Percentiles rank a stretch among this genome's conserved stretches.
phyloP scores from a whole-genome alignment of 495 filamentous ascomycete genomes.

The Lophiotrema nucula region DNA sequence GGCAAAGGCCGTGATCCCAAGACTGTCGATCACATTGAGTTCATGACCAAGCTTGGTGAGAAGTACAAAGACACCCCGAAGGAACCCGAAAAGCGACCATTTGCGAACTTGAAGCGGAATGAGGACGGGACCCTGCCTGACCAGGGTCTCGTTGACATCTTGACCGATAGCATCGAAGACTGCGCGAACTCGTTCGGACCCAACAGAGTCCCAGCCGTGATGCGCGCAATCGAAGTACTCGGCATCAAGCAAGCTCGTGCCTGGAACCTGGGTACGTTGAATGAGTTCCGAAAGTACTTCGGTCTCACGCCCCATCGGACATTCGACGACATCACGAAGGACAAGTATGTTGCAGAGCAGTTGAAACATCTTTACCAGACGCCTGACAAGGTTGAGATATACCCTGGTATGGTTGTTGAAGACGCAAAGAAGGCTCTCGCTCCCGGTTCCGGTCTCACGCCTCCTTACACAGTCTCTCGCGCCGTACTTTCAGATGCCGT shows the following conservation, averaged over 20 bases:
- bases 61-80: conserved; percentile 36
- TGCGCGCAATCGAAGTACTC: conserved; percentile 76
- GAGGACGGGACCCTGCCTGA: conserved; percentile 60
- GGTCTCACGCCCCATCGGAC: conserved; percentile 68
- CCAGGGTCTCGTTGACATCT: conserved; percentile 60
- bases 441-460: conserved; percentile 77
- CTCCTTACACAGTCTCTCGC: conserved; percentile 78
- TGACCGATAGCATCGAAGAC: conserved; percentile 55
- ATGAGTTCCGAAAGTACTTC: conserved; percentile 85
- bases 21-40: conserved; percentile 21
- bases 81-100: conserved; percentile 51
- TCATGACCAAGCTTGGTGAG: conserved; percentile 37
- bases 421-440: conserved; percentile 70
- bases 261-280: conserved; percentile 81
- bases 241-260: conserved; percentile 80
- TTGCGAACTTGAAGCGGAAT: conserved; percentile 55
- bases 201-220: conserved; percentile 67
- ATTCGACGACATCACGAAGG: conserved; percentile 83
- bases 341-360: conserved; percentile 68
- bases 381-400: conserved; percentile 78
- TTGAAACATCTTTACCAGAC: conserved; percentile 75
- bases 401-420: conserved; percentile 79
- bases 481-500: conserved; percentile 85
- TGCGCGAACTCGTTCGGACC: conserved; percentile 60
- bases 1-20: conserved; percentile 38